Base-by-base conservation (phyloP, 495 filamentous ascomycete species). In the Penicillium odoratum region DNA sequence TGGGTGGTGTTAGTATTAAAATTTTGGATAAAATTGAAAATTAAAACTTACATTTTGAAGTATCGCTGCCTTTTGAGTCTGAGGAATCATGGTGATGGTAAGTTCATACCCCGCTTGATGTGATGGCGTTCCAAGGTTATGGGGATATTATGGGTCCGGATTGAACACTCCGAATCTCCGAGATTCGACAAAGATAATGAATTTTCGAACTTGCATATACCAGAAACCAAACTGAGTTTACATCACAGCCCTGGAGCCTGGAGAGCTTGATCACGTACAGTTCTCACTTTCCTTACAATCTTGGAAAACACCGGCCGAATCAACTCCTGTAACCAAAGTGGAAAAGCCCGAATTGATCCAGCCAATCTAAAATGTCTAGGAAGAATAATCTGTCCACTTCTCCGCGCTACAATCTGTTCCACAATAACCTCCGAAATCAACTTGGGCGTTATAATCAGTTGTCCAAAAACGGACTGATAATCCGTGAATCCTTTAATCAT, bases 381-480 rank as follows among this genome's bases (percentile, higher is more conserved):
- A 29, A 72, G 48, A 43, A 64, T 53, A 42, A 57, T 55, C 47
- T 85, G 79, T 6, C 73, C 77, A 55, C 82, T 81, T 52, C 69
- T 56, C 2, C 81, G 82, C 7, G 43, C 72, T 42, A 84, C 59
- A 25, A 88, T 77, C 63, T 83, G 73, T 50, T 76, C 66, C n/a
- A 81, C 78, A 30, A 87, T 75, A 18, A 68, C 79, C 66, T 84
- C 81, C 0, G 83, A 82, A 34, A 88, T 80, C 10, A 79, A 83
- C 60, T 80, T 80, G 11, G 79, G 78, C 48, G 79, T 72, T 57
- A 85, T 66, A 16, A 76, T 58, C 1, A 81, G 80, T 75, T 74
- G 58, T 72, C 72, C 7, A 76, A 64, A 62, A 74, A 79, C 46
- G 63, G 66, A 28, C 82, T 84, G 34, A 69, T 66, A 61, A 83